A percentile compares a stretch with the other conserved stretches of the same genome.
Evolutionary conservation across 2,329 filamentous ascomycete genomes (phyloP).

Genomic region (Trichothecium sympodiale): DNA sequence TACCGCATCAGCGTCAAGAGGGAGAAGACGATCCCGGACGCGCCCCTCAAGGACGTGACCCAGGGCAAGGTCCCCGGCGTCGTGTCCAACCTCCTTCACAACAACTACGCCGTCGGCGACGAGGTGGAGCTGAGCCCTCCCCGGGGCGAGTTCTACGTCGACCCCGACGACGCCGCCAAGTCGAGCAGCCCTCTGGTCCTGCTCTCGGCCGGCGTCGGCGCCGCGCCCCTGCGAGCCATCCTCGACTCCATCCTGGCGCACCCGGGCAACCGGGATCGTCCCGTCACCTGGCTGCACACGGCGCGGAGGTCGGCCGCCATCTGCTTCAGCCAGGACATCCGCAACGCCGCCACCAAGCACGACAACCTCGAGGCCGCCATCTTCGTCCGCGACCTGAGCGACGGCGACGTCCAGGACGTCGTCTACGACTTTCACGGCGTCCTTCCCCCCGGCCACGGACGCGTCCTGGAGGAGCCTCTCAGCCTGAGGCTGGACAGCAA

Average conservation of each 20-base stretch:
- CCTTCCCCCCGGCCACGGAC: constrained; percentile 43
- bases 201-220: constrained; percentile 57
- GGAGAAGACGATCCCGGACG: constrained; percentile 31
- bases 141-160: constrained; percentile 51
- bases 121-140: constrained; percentile 44
- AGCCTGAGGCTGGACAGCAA: constrained; percentile 41
- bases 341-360: constrained; percentile 24
- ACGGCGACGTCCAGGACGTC: constrained; percentile 32
- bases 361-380: constrained; percentile 29
- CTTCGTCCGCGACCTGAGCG: constrained; percentile 43
- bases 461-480: constrained; percentile 29
- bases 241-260: constrained; percentile 39
- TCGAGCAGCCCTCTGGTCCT: constrained; percentile 47
- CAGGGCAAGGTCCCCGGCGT: constrained; percentile 29
- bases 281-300: constrained; percentile 53
- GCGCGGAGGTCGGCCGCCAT: constrained; percentile 37
- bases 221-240: constrained; percentile 56
- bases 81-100: constrained; percentile 42
- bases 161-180: constrained; percentile 28
- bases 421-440: constrained; percentile 51
- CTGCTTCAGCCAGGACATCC: constrained; percentile 44
- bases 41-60: constrained; percentile 18
- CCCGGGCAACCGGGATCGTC: constrained; percentile 19
- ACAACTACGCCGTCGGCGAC: constrained; percentile 35
- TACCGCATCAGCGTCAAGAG: constrained; percentile 69